Percentiles rank a stretch among this genome's conserved stretches.
phyloP scores from a whole-genome alignment of 371 early-diverging fungal species.

The Mortierella polycephala region DNA sequence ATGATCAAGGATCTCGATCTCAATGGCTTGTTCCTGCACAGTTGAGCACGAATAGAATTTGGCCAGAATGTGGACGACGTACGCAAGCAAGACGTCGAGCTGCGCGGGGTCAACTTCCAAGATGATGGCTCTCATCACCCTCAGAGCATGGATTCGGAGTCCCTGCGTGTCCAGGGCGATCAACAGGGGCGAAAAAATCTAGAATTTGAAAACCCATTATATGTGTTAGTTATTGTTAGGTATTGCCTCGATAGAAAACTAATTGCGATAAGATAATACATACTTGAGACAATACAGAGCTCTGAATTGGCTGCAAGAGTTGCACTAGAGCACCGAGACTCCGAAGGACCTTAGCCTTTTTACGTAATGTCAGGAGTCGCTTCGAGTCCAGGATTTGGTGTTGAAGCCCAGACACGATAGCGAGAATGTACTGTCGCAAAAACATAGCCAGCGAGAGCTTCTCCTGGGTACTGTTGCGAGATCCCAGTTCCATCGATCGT shows the following conservation, averaged over 20 bases:
- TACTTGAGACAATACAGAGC: conserved; percentile 40
- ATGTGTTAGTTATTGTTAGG: too few relatives aligned
- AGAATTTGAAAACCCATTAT: neutral
- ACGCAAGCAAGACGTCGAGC: conserved; percentile 23
- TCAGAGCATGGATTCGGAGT: conserved; percentile 24
- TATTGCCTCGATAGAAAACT: neutral
- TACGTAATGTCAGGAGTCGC: conserved; percentile 17
- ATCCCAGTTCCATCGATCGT: neutral
- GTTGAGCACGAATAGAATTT: conserved; percentile 19
- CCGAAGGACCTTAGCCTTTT: conserved; percentile 29
- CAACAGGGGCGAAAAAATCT: conserved; percentile 39
- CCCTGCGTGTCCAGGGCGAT: conserved; percentile 25
- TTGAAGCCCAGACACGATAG: conserved; percentile 41
- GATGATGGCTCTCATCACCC: conserved; percentile 16
- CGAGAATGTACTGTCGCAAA: conserved; percentile 31
- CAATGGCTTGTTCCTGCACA: conserved; percentile 5
- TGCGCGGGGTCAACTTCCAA: conserved; percentile 8
- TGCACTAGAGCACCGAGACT: conserved; percentile 22
- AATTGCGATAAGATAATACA: neutral
- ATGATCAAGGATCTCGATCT: conserved; percentile 14
- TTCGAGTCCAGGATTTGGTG: conserved; percentile 19
- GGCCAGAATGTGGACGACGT: conserved; percentile 18
- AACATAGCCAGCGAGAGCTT: conserved; percentile 26
- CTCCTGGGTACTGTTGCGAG: conserved; percentile 5
- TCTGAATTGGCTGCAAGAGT: conserved; percentile 36